phyloP scores from a whole-genome alignment of 2,329 filamentous ascomycete genomes.

The Knufia fluminis region DNA sequence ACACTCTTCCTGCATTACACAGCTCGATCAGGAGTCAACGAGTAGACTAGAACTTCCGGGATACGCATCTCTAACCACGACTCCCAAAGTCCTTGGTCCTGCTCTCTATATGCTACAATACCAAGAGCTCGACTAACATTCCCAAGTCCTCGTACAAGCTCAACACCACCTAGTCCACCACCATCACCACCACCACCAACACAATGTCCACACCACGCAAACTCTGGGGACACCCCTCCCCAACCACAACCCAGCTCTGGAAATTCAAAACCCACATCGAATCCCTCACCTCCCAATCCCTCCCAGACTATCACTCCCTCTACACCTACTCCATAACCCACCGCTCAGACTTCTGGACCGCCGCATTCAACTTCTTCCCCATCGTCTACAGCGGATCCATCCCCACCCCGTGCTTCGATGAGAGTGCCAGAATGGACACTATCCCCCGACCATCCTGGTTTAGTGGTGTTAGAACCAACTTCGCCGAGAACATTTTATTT shows the following conservation, averaged over 20 bases:
- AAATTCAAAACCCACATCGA: conserved; percentile 39
- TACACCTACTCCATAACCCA: background rate
- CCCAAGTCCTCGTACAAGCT: no score
- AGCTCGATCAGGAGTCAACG: no score
- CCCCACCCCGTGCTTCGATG: conserved; percentile 53
- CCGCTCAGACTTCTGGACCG: conserved; percentile 2
- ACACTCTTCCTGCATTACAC: no score
- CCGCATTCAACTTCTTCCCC: conserved; percentile 43
- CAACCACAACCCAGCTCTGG: conserved; percentile 55
- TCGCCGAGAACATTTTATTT: conserved; percentile 71
- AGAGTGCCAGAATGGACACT: conserved; percentile 57
- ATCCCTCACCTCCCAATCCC: background rate
- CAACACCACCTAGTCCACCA: no score
- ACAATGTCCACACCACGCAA: background rate
- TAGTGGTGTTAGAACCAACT: conserved; percentile 62
- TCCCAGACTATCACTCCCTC: background rate
- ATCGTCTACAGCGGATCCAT: conserved; percentile 53
- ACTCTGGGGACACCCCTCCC: conserved; percentile 57
- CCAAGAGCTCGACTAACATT: no score
- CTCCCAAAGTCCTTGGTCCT: no score
- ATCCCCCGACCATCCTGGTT: conserved; percentile 76
- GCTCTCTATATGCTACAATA: no score
- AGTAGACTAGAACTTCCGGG: no score
- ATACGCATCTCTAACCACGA: no score
- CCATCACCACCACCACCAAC: background rate